Evolutionary conservation across 768 basidiomycete genomes (phyloP), one percentile per base, ranked within the genome.

Genomic region (Amanita pseudoporphyria): DNA sequence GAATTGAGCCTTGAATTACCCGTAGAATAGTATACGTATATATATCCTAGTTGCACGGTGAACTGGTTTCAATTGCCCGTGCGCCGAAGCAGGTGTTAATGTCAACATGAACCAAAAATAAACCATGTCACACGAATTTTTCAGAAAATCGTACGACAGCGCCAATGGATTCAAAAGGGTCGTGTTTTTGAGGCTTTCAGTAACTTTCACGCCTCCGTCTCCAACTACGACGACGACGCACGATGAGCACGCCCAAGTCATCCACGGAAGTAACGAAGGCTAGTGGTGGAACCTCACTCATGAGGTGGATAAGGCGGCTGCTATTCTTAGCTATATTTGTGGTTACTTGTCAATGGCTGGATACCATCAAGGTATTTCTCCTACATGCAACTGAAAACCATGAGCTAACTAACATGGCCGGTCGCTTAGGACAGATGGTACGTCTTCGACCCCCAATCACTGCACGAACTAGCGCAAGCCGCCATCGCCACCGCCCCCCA

Each of bases 401-500:
- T 30, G 9, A 9, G 18, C 9, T 44, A 12, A 9, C 28, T 32
- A 22, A 28, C 26, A 32, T 9, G 6, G 6, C 9, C 26, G 3
- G 7, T 30, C 10, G 19, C 24, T 2, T 53, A 94, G 92, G 73
- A 84, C 41, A 79, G 80, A 50, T 97, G 85, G 80, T 97, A 95
- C 64, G 79, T 92, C 51, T 78, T 98, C 52, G 80, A 90, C 59
- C 87, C 85, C 2, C 65, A 67, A 3, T 67, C 67, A 43, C 69
- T 97, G 13, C 86, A 94, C 61, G 69, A 79, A 53, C 78, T 96
- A 30, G 78, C 85, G 10, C 71, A 81, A 60, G 74, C 77, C 7
- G 89, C 94, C 42, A 77, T 97, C 62, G 76, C 76, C 13, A 63
- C 73, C 2, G 73, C 79, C 9, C 77, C 79, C 0, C 32, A 38